Percentiles rank a stretch among this genome's conserved stretches.
Conservation (phyloP, 495 filamentous ascomycete species). For the Penicillium turbatum region DNA sequence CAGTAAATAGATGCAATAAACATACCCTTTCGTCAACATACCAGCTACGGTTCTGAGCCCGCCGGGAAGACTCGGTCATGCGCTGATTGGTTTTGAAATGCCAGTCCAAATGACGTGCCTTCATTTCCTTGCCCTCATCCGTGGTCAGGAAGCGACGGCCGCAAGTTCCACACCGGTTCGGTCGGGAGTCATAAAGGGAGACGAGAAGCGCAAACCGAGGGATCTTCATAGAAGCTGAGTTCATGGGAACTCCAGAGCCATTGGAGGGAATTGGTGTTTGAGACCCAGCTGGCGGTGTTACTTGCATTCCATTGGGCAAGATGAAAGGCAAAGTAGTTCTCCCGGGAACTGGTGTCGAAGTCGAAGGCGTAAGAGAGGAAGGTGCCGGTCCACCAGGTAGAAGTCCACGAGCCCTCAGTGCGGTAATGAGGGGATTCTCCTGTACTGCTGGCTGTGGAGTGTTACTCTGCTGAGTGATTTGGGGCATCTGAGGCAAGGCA, state of each 20-base stretch:
- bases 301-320: slow-evolving; percentile 38
- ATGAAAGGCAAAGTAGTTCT: slow-evolving; percentile 37
- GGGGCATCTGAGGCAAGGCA: slow-evolving; percentile 21
- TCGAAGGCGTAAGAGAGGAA: slow-evolving; percentile 21
- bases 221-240: slow-evolving; percentile 70
- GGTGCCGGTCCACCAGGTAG: slow-evolving; percentile 39
- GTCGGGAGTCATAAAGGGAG: slow-evolving; percentile 69
- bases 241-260: slow-evolving; percentile 62
- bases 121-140: slow-evolving; percentile 73
- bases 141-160: slow-evolving; percentile 77
- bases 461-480: slow-evolving; percentile 21
- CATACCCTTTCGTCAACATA: slow-evolving; percentile 87
- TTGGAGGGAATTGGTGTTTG: slow-evolving; percentile 23
- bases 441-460: slow-evolving; percentile 30
- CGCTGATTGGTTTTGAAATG: slow-evolving; percentile 93
- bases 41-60: slow-evolving; percentile 86
- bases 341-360: slow-evolving; percentile 18
- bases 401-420: slow-evolving; percentile 45
- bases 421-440: slow-evolving; percentile 47
- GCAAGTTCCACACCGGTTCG: slow-evolving; percentile 85
- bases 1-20: slow-evolving; percentile 11
- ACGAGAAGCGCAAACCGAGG: slow-evolving; percentile 69
- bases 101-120: slow-evolving; percentile 95
- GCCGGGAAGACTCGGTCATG: slow-evolving; percentile 72
- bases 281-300: slow-evolving; percentile 32